Evolutionary conservation across 2,329 filamentous ascomycete genomes (phyloP).

Genomic region (Talaromyces sp.): DNA sequence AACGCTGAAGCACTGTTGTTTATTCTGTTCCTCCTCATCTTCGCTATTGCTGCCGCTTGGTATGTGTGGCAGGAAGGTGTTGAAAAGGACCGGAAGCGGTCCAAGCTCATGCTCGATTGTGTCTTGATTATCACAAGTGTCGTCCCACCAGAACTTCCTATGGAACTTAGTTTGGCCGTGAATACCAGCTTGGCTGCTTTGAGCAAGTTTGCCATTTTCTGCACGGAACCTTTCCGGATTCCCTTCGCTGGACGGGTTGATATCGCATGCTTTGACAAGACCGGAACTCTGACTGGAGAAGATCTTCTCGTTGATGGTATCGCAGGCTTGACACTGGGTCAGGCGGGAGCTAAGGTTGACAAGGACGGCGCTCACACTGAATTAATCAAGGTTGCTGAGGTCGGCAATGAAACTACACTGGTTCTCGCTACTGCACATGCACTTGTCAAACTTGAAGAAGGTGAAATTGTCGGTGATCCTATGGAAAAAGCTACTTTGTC

Average conservation of each 20-base stretch:
- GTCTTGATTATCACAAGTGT: constrained; percentile 97
- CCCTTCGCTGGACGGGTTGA: constrained; percentile 94
- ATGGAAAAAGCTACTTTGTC: constrained; percentile 97
- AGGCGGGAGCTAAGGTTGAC: constrained; percentile 65
- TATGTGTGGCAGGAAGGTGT: constrained; percentile 99
- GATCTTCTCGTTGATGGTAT: constrained; percentile 97
- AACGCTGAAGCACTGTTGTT: constrained; percentile 95
- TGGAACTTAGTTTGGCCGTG: constrained; percentile 96
- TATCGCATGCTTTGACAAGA: constrained; percentile 98
- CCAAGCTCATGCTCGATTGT: constrained; percentile 94
- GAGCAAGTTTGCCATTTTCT: constrained; percentile 95
- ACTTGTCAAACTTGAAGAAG: constrained; percentile 92
- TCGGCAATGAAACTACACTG: constrained; percentile 78
- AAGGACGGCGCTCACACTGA: constrained; percentile 79
- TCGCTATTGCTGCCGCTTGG: constrained; percentile 96
- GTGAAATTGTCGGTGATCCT: constrained; percentile 93
- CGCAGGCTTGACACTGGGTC: constrained; percentile 76
- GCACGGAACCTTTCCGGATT: constrained; percentile 97
- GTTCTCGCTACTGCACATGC: constrained; percentile 95
- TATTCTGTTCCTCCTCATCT: constrained; percentile 93
- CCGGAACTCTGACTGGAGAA: constrained; percentile 92
- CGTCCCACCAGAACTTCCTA: constrained; percentile 95
- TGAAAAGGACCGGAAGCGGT: constrained; percentile 88
- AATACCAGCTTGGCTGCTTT: constrained; percentile 95
- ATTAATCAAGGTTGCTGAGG: constrained; percentile 68